Base-by-base conservation (phyloP, 805 yeast genomes). In the Diddensiella santjacobensis region DNA sequence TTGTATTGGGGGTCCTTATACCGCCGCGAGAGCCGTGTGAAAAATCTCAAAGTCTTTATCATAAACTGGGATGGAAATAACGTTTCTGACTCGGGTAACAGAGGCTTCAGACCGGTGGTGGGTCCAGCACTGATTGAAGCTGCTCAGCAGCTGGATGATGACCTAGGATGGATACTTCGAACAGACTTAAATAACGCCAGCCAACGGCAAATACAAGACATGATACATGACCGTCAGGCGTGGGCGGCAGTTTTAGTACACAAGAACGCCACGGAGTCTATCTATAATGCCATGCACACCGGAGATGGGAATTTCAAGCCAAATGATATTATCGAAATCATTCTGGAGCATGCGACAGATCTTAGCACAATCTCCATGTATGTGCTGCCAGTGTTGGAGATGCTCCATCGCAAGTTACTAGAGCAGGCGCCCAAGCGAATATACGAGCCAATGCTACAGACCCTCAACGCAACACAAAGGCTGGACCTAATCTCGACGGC, bases 261-360 rank as follows among this genome's bases (percentile, higher is more conserved):
- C 17, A 64, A 71, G 11, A 74, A 78, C 56, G 78, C 84, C 1
- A 70, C 80, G 3, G 57, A 57, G 22, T 59, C 68, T 31, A 60
- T 72, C 19, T 51, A 58, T 19, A 55, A 66, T 17, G 81, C 80
- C 2, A 62, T 81, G n/a, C 50, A 56, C 24, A 47, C 50, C 11
- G 29, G 65, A 3, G 44, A 47, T 5, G 47, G 57, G 3, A 62
- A 71, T 44, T 62, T 60, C 41, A 55, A 63, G 6, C 50, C 63
- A 56, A 17, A 48, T 29, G 58, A 61, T 44, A 56, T 72, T 31
- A 63, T 79, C 3, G 58, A 68, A 15, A 62, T 71, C 4, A 60
- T 72, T 40, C 82, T 75, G 59, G 87, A 81, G 61, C 74, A 84
- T 0, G 87, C 83, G 3, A 69, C 89, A 56, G 91, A 84, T 60